Percentiles rank a stretch among this genome's conserved stretches.
These are phyloP conservation scores for Penicillium odoratum DNA, from an alignment of 495 filamentous ascomycete species.

Conservation along the genomic window DNA sequence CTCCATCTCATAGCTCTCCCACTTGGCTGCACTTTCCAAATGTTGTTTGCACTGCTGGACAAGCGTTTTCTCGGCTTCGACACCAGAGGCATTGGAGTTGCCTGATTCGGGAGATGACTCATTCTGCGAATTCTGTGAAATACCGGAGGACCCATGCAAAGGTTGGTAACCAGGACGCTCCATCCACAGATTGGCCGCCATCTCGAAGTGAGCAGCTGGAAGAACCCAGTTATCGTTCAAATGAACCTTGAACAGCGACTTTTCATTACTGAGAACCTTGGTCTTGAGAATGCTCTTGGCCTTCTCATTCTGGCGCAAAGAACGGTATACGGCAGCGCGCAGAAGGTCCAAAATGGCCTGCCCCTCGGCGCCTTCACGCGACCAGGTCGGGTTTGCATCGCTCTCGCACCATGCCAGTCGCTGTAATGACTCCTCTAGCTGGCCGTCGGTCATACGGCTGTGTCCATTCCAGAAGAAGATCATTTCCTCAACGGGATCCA, in stretches of 20 bases:
- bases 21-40: conserved; percentile 75
- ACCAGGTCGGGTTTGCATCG: conserved; percentile 53
- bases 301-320: conserved; percentile 58
- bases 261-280: conserved; percentile 64
- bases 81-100: conserved; percentile 3
- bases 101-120: conserved; percentile 4
- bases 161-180: conserved; percentile 47
- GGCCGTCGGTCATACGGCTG: conserved; percentile 69
- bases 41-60: conserved; percentile 68
- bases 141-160: conserved; percentile 26
- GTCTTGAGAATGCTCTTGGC: conserved; percentile 63
- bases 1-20: conserved; percentile 87
- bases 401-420: conserved; percentile 67
- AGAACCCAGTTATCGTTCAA: conserved; percentile 79
- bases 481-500: conserved; percentile 89
- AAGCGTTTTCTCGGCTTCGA: conserved; percentile 48
- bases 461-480: conserved; percentile 89
- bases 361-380: conserved; percentile 69
- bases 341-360: conserved; percentile 66
- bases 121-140: neutral
- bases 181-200: conserved; percentile 80
- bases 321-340: conserved; percentile 65
- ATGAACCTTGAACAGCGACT: conserved; percentile 65
- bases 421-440: conserved; percentile 63
- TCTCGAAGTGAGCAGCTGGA: conserved; percentile 84